Conservation (phyloP, 495 filamentous ascomycete genomes). For the Annulohypoxylon stygium region DNA sequence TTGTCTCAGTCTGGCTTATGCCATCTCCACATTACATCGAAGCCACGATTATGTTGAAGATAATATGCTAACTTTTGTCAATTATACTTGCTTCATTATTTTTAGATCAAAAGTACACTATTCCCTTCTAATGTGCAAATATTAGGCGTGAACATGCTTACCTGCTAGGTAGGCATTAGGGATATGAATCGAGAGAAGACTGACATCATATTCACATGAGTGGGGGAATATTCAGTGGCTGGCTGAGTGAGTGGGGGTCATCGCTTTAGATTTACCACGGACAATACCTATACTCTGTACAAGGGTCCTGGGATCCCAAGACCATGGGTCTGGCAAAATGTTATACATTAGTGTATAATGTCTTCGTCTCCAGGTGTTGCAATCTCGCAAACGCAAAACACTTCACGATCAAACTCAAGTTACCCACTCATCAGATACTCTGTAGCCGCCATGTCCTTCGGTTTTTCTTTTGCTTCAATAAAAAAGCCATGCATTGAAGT, state of each 20-base stretch:
- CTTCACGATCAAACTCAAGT: no score
- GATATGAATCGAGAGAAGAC: background rate
- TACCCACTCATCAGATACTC: no score
- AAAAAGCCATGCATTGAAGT: background rate
- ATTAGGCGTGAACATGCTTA: no score
- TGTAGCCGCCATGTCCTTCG: no score
- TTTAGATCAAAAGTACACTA: no score
- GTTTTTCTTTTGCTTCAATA: background rate
- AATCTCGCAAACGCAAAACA: no score
- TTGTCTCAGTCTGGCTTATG: slow-evolving; percentile 1
- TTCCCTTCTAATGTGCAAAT: no score
- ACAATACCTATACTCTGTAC: background rate
- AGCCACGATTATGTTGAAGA: background rate
- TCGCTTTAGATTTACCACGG: background rate
- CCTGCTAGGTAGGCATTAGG: no score
- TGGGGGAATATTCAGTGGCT: background rate
- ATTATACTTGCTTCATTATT: background rate
- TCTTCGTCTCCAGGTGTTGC: background rate
- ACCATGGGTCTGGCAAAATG: background rate
- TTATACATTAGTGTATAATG: background rate
- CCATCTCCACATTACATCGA: background rate
- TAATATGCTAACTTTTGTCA: background rate
- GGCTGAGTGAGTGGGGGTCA: background rate
- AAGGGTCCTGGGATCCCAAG: background rate
- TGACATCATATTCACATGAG: background rate